Base-by-base conservation (phyloP, 768 basidiomycete species). In the Aureoboletus auriporus region DNA sequence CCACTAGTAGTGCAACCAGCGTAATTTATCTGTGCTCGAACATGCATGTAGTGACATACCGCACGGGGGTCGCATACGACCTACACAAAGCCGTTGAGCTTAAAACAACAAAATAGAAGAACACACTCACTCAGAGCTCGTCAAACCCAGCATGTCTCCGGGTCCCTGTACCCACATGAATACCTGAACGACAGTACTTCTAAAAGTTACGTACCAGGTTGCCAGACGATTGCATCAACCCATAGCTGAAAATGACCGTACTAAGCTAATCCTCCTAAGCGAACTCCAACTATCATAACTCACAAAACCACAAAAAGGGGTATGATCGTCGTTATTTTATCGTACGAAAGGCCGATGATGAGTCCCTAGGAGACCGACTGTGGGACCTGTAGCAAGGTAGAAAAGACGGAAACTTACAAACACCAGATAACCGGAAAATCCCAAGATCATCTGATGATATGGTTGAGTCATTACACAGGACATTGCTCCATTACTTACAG, bases 191-290 rank as follows among this genome's bases (percentile, higher is more conserved):
- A 20, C 28, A 50, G 26, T 11, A 34, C 20, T 23, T 23, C 20
- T 27, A 17, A 33, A 31, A 36, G 31, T 13, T 16, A 59, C 69
- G 34, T 59, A 78, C 80, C 68, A 86, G 41, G 56, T 86, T 86
- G n/a, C 84, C 84, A 39, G 74, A 77, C 4, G 80, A 84, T 55
- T 85, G 81, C 84, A 87, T 84, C 46, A 85, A 66, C 3, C 82
- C 86, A 61, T 84, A 87, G 54, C 81, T 83, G 49, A 7, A 42
- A 41, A 35, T 10, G 8, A 31, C 30, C 10, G n/a, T 7, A 33
- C 14, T 50, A 23, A 56, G 42, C n/a, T 39, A 52, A 16, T 12
- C 38, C 29, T 43, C 31, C 33, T 39, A 29, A 27, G 28, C 27
- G 27, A 23, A 33, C 37, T 30, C 30, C 20, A 23, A 2, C 20